Percentiles rank a stretch among this genome's conserved stretches.
Evolutionary conservation across 805 yeast genomes (phyloP).

Genomic region (Teunomyces lycoperdinae): DNA sequence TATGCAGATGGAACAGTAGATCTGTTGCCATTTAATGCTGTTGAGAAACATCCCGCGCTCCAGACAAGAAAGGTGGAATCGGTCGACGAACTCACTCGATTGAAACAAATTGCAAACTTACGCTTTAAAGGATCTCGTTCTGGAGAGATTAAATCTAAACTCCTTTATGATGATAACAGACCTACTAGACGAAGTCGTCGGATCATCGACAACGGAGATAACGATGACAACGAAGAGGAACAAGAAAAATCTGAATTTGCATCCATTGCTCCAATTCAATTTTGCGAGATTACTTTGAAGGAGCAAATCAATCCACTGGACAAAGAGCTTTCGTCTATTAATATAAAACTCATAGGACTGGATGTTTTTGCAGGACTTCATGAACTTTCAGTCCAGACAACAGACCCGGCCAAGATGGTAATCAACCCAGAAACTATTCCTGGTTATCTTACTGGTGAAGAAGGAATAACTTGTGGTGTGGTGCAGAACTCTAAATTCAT

Average conservation of each 20-base stretch:
- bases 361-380: constrained; percentile 81
- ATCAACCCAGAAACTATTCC: constrained; percentile 61
- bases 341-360: constrained; percentile 51
- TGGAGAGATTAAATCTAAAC: constrained; percentile 33
- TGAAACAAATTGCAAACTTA: constrained; percentile 47
- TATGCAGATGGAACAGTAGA: constrained; percentile 71
- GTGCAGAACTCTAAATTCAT: constrained; percentile 6
- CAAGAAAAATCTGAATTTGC: constrained; percentile 35
- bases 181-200: constrained; percentile 16
- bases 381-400: constrained; percentile 47
- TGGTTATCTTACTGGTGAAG: constrained; percentile 78
- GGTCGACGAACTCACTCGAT: constrained; percentile 13
- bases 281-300: constrained; percentile 43
- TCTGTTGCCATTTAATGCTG: constrained; percentile 55
- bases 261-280: constrained; percentile 59
- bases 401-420: constrained; percentile 29
- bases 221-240: constrained; percentile 17
- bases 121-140: constrained; percentile 58
- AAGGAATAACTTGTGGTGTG: constrained; percentile 51
- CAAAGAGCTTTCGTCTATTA: constrained; percentile 19
- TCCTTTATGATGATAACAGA: constrained; percentile 37
- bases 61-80: constrained; percentile 7
- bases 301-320: constrained; percentile 21
- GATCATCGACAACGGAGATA: constrained; percentile 14
- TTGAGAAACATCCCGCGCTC: constrained; percentile 40